Conservation (phyloP, 331 rosid genomes). For the Malus hybrid region DNA sequence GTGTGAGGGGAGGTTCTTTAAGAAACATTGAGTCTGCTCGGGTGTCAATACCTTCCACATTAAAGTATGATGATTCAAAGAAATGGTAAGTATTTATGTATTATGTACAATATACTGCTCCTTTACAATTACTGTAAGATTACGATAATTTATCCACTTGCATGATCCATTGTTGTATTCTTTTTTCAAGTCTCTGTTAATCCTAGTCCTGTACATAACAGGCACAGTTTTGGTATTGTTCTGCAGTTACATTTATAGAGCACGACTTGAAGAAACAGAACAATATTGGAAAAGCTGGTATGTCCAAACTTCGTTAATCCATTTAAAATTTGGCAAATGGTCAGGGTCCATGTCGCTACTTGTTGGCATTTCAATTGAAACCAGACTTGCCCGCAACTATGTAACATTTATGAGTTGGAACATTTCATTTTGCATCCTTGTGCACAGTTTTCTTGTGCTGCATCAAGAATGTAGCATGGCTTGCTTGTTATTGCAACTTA, state of each 20-base stretch:
- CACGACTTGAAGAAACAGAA: slow-evolving; percentile 77
- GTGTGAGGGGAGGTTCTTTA: slow-evolving; percentile 63
- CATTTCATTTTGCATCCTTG: neutral
- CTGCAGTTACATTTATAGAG: slow-evolving; percentile 74
- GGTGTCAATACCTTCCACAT: slow-evolving; percentile 78
- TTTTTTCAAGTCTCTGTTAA: neutral
- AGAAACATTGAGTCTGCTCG: slow-evolving; percentile 92
- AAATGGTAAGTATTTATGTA: slow-evolving; percentile 55
- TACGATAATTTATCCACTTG: slow-evolving; percentile 7
- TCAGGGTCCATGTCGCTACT: neutral
- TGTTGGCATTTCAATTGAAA: neutral
- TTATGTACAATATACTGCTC: neutral
- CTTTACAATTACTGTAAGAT: neutral
- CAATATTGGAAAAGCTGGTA: slow-evolving; percentile 97
- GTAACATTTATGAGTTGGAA: slow-evolving; percentile 3
- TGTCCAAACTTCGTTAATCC: slow-evolving; percentile 5
- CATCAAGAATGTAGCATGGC: neutral
- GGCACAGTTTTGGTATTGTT: slow-evolving; percentile 28
- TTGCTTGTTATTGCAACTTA: neutral
- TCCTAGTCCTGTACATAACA: slow-evolving; percentile 13
- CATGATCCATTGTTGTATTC: slow-evolving; percentile 10
- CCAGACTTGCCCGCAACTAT: neutral
- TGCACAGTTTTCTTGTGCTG: neutral
- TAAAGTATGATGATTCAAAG: slow-evolving; percentile 76
- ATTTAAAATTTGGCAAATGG: neutral